phyloP scores from a whole-genome alignment of 1,284 basidiomycete genomes.

The Trichosporon sp. region DNA sequence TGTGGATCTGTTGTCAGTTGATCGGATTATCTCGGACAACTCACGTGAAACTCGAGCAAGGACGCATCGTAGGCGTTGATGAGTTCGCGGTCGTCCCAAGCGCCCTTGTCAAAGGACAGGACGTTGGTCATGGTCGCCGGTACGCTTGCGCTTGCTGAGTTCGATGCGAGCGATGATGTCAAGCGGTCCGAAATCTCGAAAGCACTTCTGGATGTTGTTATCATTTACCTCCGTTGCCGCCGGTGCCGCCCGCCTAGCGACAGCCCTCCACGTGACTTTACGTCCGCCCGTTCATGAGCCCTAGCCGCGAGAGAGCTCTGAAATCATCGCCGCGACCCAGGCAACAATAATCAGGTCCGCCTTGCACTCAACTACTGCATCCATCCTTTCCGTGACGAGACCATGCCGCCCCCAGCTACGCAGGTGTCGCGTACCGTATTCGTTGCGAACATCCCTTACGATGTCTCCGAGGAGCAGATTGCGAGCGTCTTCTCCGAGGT shows the following conservation, averaged over 20 bases:
- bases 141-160: too few species aligned
- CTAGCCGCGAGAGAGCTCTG: not conserved
- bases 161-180: not conserved
- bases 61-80: constrained; percentile 45
- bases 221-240: not conserved
- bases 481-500: constrained; percentile 48
- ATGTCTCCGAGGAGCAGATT: constrained; percentile 50
- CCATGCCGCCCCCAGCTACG: not conserved
- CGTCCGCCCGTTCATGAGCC: not conserved
- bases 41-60: constrained; percentile 45
- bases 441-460: constrained; percentile 12
- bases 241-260: too few species aligned
- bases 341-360: not conserved
- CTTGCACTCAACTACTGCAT: not conserved
- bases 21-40: constrained; percentile 4
- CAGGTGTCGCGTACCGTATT: constrained; percentile 2
- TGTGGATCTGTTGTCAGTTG: constrained; percentile 32
- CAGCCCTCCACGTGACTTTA: not conserved
- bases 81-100: constrained; percentile 47
- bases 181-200: not conserved
- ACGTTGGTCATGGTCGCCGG: not conserved
- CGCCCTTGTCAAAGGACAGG: constrained; percentile 8
- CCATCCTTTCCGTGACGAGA: not conserved
- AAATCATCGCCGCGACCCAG: not conserved
- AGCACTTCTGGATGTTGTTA: not conserved